These are phyloP conservation scores for Tuber brumale DNA, from an alignment of 495 filamentous ascomycete species.

Conservation along the genomic window DNA sequence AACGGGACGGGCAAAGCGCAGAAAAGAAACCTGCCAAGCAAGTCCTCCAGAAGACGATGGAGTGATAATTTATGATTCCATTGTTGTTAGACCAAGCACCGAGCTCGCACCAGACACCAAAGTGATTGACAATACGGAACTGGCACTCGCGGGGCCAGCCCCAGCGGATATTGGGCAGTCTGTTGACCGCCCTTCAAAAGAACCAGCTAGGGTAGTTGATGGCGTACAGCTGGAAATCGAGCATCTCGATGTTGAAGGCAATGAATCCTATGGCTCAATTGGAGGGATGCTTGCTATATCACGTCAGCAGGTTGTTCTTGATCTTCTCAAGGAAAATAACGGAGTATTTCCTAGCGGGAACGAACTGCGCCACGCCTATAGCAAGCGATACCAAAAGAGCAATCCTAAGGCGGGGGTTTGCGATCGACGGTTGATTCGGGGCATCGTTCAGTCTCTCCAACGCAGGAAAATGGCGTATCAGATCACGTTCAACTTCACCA, in stretches of 20 bases:
- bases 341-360: conserved; percentile 70
- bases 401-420: conserved; percentile 41
- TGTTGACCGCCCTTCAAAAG: neutral
- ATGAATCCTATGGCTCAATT: conserved; percentile 40
- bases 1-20: neutral
- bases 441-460: conserved; percentile 56
- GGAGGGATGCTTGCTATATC: conserved; percentile 41
- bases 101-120: neutral
- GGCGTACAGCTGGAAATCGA: conserved; percentile 35
- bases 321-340: conserved; percentile 60
- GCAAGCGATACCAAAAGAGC: conserved; percentile 38
- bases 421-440: conserved; percentile 39
- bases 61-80: conserved; percentile 1
- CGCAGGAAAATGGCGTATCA: conserved; percentile 55
- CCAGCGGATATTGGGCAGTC: neutral
- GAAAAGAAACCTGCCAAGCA: neutral
- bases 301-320: conserved; percentile 59
- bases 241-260: conserved; percentile 32
- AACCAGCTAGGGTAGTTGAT: conserved; percentile 21
- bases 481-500: conserved; percentile 57
- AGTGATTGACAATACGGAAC: neutral
- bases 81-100: neutral
- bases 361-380: conserved; percentile 65
- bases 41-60: neutral
- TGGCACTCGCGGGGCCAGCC: neutral